Percentiles rank a stretch among this genome's conserved stretches.
These are phyloP conservation scores for Juncus inflexus DNA, from an alignment of 176 grass and related monocot genomes.

Conservation along the genomic window DNA sequence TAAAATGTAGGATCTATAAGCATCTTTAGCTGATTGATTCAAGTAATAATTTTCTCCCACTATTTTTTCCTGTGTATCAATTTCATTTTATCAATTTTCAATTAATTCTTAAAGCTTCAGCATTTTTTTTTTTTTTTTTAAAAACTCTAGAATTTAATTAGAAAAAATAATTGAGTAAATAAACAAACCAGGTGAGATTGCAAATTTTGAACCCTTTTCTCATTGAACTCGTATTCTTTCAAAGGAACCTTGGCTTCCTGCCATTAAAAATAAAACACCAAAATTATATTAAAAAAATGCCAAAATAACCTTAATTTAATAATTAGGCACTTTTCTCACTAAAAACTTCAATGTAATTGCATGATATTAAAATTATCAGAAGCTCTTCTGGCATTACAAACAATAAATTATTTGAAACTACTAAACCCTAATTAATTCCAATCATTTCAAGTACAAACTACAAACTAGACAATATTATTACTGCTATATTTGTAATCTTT, in stretches of 20 bases:
- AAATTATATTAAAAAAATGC: not conserved
- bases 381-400: not conserved
- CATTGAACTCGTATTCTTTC: conserved; percentile 14
- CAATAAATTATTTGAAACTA: not conserved
- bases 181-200: conserved; percentile 7
- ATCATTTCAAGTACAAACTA: too few species aligned
- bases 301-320: not conserved
- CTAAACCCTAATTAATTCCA: not conserved
- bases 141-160: not conserved
- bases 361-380: not conserved
- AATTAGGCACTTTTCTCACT: too few species aligned
- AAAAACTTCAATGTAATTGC: too few species aligned
- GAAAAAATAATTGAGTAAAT: not conserved
- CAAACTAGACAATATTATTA: too few species aligned
- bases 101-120: not conserved
- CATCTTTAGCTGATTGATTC: conserved; percentile 13
- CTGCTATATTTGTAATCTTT: too few species aligned
- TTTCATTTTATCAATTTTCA: not conserved
- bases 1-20: conserved; percentile 14
- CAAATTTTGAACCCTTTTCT: not conserved
- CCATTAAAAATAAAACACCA: not conserved
- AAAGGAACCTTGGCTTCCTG: conserved; percentile 3
- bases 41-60: conserved; percentile 20
- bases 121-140: not conserved
- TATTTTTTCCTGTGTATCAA: conserved; percentile 15